Evolutionary conservation across 805 yeast species (phyloP).

Genomic region (Starmerella scarabaei): DNA sequence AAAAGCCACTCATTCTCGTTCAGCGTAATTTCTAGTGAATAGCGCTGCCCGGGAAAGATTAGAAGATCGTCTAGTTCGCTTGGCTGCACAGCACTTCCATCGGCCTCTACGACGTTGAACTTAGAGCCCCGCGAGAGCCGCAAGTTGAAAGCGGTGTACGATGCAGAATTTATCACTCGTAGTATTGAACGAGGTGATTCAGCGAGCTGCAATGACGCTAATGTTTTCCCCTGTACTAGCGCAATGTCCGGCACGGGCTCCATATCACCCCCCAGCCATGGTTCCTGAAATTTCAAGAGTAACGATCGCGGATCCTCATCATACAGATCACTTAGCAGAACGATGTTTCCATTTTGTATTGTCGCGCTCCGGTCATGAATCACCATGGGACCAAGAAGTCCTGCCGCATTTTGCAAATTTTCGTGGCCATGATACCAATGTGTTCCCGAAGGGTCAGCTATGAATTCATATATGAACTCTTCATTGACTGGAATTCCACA

Average conservation of each 20-base stretch:
- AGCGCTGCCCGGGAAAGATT: conserved; percentile 66
- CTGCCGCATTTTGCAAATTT: conserved; percentile 37
- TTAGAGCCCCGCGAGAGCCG: conserved; percentile 23
- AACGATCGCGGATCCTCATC: conserved; percentile 28
- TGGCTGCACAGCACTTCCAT: conserved; percentile 25
- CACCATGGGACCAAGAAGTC: conserved; percentile 37
- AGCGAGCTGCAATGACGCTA: conserved; percentile 8
- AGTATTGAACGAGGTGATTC: conserved; percentile 17
- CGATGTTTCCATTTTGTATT: conserved; percentile 24
- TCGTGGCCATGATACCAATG: conserved; percentile 47
- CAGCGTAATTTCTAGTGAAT: conserved; percentile 44
- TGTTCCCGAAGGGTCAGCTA: conserved; percentile 35
- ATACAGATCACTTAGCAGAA: conserved; percentile 34
- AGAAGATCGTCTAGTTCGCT: conserved; percentile 20
- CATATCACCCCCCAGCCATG: conserved; percentile 28
- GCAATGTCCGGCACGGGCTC: conserved; percentile 33
- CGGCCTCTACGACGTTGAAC: conserved; percentile 27
- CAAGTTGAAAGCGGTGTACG: conserved; percentile 26
- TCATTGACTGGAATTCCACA: conserved; percentile 37
- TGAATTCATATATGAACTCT: conserved; percentile 33
- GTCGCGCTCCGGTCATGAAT: conserved; percentile 31
- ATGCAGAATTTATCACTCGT: conserved; percentile 27
- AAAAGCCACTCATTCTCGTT: background rate
- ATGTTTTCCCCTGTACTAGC: conserved; percentile 31
- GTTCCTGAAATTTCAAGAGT: conserved; percentile 29